Evolutionary conservation across 140 eudicot species (phyloP), one percentile per base, ranked within the genome.

Genomic region (Anethum foeniculum): DNA sequence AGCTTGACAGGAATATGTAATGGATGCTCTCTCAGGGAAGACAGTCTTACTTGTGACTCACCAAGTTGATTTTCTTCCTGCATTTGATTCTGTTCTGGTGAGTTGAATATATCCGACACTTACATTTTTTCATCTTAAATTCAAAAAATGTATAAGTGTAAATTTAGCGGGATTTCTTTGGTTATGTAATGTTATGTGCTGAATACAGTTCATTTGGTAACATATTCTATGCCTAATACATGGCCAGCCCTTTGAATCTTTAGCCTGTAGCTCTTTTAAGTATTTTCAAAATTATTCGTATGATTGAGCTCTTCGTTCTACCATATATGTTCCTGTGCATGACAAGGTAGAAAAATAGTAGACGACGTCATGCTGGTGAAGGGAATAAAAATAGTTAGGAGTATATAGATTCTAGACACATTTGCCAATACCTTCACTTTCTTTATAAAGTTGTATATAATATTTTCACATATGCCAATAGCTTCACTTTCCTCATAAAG

Each of bases 31-130:
- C 82, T 84, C 92, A 9, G 85, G 80, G 71, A 95, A 95, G 92
- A 95, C 97, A 14, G 93, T 95, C 72, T 81, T 95, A 82, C 95
- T 95, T 80, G 99, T 92, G 85, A 95, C 99, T 65, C 99, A 95
- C 87, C 99, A 95, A 92, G 99, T 95, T 41, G 97, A 95, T 89
- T 95, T 95, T 76, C 99, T 95, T 83, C 97, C 97, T n/a, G 88
- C 93, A 81, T 95, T 95, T 83, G 91, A 95, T 85, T 88, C 83
- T 79, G 90, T 93, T 86, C 85, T 95, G 89, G 99, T 95, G 79
- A 86, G 97, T 84, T 65, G 71, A 4, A 14, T 32, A 75, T 25
- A 44, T 18, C 3, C 5, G 3, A 30, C 16, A n/a, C n/a, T 27
- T 13, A 15, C 0, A 13, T 46, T 25, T 12, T 75, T 75, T 75